Evolutionary conservation across 192 early-diverging fungal species (phyloP).

Genomic region (Podila epigama): DNA sequence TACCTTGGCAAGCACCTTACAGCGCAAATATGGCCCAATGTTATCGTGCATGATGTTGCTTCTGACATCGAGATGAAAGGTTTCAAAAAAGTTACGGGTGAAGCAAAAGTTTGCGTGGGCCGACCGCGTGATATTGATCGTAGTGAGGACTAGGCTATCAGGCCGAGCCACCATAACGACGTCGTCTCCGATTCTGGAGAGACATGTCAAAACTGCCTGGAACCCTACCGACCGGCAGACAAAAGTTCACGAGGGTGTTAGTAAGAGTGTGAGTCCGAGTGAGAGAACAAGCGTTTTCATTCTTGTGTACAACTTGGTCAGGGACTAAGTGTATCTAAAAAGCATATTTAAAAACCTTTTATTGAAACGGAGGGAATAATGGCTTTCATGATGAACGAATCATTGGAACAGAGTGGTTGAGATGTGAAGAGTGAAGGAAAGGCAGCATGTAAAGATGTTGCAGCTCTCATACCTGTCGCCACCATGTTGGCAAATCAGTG

Average conservation of each 20-base stretch:
- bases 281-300: too few species aligned
- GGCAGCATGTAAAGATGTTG: background rate
- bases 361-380: slow-evolving; percentile 41
- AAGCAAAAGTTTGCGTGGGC: slow-evolving; percentile 68
- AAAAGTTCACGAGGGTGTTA: background rate
- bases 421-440: background rate
- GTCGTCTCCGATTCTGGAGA: slow-evolving; percentile 68
- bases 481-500: too few species aligned
- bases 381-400: slow-evolving; percentile 25
- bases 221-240: slow-evolving; percentile 53
- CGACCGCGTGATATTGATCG: slow-evolving; percentile 72
- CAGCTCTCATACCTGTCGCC: too few species aligned
- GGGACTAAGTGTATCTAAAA: background rate
- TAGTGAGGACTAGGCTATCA: slow-evolving; percentile 61
- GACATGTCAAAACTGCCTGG: slow-evolving; percentile 63
- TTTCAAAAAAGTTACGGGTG: slow-evolving; percentile 69
- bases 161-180: slow-evolving; percentile 65
- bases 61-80: slow-evolving; percentile 52
- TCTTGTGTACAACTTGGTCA: too few species aligned
- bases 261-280: too few species aligned
- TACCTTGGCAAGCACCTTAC: slow-evolving; percentile 35
- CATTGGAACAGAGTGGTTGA: background rate
- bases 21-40: slow-evolving; percentile 28
- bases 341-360: slow-evolving; percentile 33
- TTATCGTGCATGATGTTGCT: slow-evolving; percentile 22